These are phyloP conservation scores for Corynascus novoguineensis DNA, from an alignment of 495 filamentous ascomycete genomes.

Conservation along the genomic window DNA sequence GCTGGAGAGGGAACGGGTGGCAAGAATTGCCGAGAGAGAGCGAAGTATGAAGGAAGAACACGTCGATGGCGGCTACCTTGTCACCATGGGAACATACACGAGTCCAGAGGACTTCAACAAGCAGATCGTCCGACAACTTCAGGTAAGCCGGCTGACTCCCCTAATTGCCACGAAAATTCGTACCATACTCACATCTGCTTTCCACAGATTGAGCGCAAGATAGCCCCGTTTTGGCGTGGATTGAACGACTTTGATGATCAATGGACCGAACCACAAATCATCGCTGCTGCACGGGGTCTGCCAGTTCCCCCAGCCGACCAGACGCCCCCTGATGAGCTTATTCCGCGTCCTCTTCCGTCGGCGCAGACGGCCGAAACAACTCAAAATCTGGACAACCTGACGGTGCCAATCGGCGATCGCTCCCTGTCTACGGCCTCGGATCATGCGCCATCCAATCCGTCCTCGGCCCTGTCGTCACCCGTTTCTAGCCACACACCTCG, in stretches of 20 bases:
- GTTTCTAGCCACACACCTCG: slow-evolving; percentile 38
- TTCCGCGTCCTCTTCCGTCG: slow-evolving; percentile 42
- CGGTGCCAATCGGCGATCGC: slow-evolving; percentile 67
- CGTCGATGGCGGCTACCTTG: slow-evolving; percentile 90
- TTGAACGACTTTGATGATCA: slow-evolving; percentile 80
- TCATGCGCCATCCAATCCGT: slow-evolving; percentile 41
- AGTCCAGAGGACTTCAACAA: slow-evolving; percentile 93
- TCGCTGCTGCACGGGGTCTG: slow-evolving; percentile 82
- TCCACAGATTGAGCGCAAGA: slow-evolving; percentile 74
- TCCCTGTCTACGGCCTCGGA: slow-evolving; percentile 75
- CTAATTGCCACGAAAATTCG: background rate
- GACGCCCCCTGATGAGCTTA: slow-evolving; percentile 63
- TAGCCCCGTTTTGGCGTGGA: slow-evolving; percentile 94
- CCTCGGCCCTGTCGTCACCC: slow-evolving; percentile 53
- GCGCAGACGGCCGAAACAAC: slow-evolving; percentile 25
- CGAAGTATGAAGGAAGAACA: slow-evolving; percentile 89
- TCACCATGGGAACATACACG: slow-evolving; percentile 90
- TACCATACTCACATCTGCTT: slow-evolving; percentile 10
- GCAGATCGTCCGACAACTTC: slow-evolving; percentile 79
- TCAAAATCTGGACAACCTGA: slow-evolving; percentile 57
- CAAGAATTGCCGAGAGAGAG: slow-evolving; percentile 75
- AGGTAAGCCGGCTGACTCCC: slow-evolving; percentile 52
- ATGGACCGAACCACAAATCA: slow-evolving; percentile 91
- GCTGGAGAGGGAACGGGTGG: slow-evolving; percentile 70
- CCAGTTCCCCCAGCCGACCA: slow-evolving; percentile 80